Evolutionary conservation across 805 yeast species (phyloP), one percentile per base, ranked within the genome.

Genomic region (Lipomyces kockii): DNA sequence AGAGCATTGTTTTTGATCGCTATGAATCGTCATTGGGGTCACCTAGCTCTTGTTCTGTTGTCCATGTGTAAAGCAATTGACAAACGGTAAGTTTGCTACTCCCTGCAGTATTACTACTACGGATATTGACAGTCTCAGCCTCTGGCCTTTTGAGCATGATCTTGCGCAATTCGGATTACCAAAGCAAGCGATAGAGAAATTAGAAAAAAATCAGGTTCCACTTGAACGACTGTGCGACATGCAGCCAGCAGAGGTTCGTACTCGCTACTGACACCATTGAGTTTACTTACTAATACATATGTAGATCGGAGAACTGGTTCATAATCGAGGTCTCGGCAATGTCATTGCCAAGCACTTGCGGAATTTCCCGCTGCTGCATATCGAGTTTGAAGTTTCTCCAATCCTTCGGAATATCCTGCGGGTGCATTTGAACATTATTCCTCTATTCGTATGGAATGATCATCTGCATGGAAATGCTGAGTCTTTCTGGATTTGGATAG

Each of bases 131-230:
- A 12, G 49, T 22, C 27, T 12, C 20, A 61, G 71, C 72, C 75
- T 90, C 0, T 95, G 99, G 99, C 86, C 93, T 0, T 91, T 88
- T 78, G 89, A 88, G 67, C 98, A 95, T 78, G 98, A 99, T 0
- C 76, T 95, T 76, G 82, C 88, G 8, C 99, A 95, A 76, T 93
- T 95, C 78, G 64, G 66, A 34, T 78, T 92, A 6, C 92, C 94
- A 0, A 88, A 81, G 25, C 86, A 84, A 37, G 86, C 93, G 1
- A 71, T 87, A 58, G 84, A 87, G 62, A 85, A 84, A 62, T 80
- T 95, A 5, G 86, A 87, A 64, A 80, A 84, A 3, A 90, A 87
- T 37, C 64, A 67, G 68, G 49, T 59, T 17, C 76, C 88, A 0
- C 88, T 94, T 81, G 94, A 88, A 29, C 83, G 83, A 51, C 78